Conservation (phyloP, 1,284 basidiomycete species). For the Ceratobasidium sp. region DNA sequence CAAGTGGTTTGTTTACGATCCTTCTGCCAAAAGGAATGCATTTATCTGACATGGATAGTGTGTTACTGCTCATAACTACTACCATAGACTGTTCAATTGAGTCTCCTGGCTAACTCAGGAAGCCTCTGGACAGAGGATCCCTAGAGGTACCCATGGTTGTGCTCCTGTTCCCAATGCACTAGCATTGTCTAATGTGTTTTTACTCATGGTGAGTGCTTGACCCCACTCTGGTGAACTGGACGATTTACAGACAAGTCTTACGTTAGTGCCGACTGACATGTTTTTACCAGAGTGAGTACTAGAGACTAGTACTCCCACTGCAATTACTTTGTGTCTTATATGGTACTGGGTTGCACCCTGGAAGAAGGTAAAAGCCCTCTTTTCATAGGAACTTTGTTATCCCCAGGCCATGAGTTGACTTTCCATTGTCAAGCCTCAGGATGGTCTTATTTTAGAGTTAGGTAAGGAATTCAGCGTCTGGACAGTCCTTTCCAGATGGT, state of each 20-base stretch:
- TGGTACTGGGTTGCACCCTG: not conserved
- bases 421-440: not conserved
- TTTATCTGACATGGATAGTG: not conserved
- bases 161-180: not conserved
- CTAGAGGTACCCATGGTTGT: not conserved
- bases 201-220: not conserved
- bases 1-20: not conserved
- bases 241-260: not conserved
- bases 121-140: not conserved
- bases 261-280: not conserved
- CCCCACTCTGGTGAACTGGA: not conserved
- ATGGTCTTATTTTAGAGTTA: constrained; percentile 1
- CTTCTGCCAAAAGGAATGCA: not conserved
- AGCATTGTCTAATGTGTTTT: not conserved
- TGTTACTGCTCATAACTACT: not conserved
- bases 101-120: not conserved
- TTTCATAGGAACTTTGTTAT: not conserved
- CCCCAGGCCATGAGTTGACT: not conserved
- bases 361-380: not conserved
- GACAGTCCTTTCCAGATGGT: not conserved
- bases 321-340: not conserved
- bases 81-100: not conserved
- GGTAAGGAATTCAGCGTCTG: not conserved
- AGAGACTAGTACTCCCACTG: not conserved
- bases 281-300: not conserved